Evolutionary conservation across 1,284 basidiomycete species (phyloP), one percentile per base, ranked within the genome.

Genomic region (Ceratobasidium sp.): DNA sequence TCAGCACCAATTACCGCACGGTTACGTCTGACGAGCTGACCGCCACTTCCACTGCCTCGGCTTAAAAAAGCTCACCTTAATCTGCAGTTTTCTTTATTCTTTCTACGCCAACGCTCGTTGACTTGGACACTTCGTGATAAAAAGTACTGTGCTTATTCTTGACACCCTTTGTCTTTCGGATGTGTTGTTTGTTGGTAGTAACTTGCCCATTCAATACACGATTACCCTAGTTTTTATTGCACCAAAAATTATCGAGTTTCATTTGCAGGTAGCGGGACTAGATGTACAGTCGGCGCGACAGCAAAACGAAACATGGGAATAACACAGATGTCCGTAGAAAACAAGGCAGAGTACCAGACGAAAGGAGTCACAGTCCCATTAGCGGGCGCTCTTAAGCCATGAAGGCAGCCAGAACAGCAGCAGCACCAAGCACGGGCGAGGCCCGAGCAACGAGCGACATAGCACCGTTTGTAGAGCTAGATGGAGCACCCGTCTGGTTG

Each of bases 381-480:
- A 30, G 26, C 14, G 21, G 26, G 14, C n/a, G 52, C 5, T 16
- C 35, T 38, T 55, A 67, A 41, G 64, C 64, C 49, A 67, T 35
- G 38, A 67, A 67, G 8, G 23, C 64, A 43, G 50, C 64, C 1
- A 55, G 9, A 16, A 55, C 18, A 54, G 52, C 66, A 28, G 32
- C n/a, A 32, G 54, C 54, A 18, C 41, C 54, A n/a, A 55, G 7
- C 26, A 69, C 23, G 28, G 54, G 66, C 26, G 66, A 69, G 32
- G 66, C 66, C 35, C 66, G 66, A 4, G 66, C 54, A 38, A 69
- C 54, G 41, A 58, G 23, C 3, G 66, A 69, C 43, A 55, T 55
- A 16, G 66, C 66, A 11, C 66, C 66, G 26, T 69, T 69, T 13
- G 16, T 38, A 8, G 52, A 1, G 46, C 26, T 14, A 13, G 66